Base-by-base conservation (phyloP, 441 rosid species). In the Lepidium campestre region DNA sequence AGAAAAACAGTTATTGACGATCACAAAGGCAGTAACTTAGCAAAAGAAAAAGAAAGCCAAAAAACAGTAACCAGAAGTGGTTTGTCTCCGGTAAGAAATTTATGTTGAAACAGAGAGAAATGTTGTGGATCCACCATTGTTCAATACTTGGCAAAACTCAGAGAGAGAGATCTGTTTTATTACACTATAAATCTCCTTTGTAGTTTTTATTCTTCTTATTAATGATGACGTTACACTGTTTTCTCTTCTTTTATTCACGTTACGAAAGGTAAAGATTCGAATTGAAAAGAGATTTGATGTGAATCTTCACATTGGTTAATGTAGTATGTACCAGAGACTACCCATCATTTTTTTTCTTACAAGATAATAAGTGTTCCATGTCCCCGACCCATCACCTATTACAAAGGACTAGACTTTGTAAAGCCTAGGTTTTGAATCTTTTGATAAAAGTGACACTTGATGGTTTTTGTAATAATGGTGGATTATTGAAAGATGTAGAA, bases 51-150 rank as follows among this genome's bases (percentile, higher is more conserved):
- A 14, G 7, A 27, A 27, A 27, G 32, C 6, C 10, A 57, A 9
- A 17, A 42, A 32, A 15, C 14, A 48, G 4, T 29, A 65, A 64
- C 71, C 11, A 72, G 66, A 37, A 57, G 4, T 31, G 71, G 76
- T 6, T 57, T 65, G 10, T 20, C 57, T 63, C 65, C 70, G 12
- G 70, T 46, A 7, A 5, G 39, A 57, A 57, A 65, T 11, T 0
- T 48, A 3, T 10, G 54, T 7, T 49, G 39, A 15, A 48, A 48
- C 41, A 12, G 22, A 72, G 41, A 47, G 13, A 50, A 13, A 9
- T 7, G 10, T 35, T 40, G 55, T 48, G 66, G 55, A 72, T 65
- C 34, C 11, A 7, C 60, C 71, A 72, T 72, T 72, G 70, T 72
- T 57, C n/a, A 32, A 14, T 6, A 31, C 36, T 66, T 17, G 0